A percentile compares a stretch with the other conserved stretches of the same genome.
Conservation (phyloP, 2,329 filamentous ascomycete genomes). For the Chaetomiaceae sp. region DNA sequence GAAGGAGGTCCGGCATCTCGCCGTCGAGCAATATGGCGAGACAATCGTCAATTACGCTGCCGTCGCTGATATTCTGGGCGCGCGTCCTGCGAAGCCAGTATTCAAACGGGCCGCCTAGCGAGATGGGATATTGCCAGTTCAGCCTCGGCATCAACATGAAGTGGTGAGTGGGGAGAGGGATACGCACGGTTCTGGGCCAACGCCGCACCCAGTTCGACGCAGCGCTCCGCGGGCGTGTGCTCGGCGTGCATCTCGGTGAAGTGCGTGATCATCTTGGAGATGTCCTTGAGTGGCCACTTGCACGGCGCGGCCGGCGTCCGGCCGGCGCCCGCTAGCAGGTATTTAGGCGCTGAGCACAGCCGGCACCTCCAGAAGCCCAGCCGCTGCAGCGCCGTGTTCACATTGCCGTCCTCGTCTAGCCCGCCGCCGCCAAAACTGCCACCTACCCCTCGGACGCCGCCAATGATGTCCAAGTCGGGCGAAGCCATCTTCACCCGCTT, state of each 20-base stretch:
- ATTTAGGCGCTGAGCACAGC: constrained; percentile 39
- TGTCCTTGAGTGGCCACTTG: constrained; percentile 42
- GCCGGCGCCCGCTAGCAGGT: constrained; percentile 34
- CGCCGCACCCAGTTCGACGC: constrained; percentile 37
- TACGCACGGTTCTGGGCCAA: constrained; percentile 37
- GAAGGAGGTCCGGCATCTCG: constrained; percentile 32
- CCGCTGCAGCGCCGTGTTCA: constrained; percentile 31
- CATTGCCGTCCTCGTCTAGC: not conserved
- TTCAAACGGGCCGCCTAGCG: constrained; percentile 38
- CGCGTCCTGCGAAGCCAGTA: constrained; percentile 42
- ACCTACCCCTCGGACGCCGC: too few relatives aligned
- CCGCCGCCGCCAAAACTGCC: too few relatives aligned
- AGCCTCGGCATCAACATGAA: not conserved
- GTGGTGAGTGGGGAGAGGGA: not conserved
- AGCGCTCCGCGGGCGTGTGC: constrained; percentile 37
- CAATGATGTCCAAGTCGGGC: constrained; percentile 5
- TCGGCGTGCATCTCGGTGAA: constrained; percentile 42
- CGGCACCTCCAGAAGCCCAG: constrained; percentile 43
- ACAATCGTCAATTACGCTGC: constrained; percentile 31
- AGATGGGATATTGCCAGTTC: too few relatives aligned
- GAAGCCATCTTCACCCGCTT: constrained; percentile 16
- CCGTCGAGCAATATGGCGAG: constrained; percentile 33
- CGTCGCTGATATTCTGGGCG: constrained; percentile 31
- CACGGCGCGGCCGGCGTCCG: constrained; percentile 39
- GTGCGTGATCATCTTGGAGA: constrained; percentile 42